Evolutionary conservation across 1,284 basidiomycete genomes (phyloP).

Genomic region (Quambalaria eucalypti): DNA sequence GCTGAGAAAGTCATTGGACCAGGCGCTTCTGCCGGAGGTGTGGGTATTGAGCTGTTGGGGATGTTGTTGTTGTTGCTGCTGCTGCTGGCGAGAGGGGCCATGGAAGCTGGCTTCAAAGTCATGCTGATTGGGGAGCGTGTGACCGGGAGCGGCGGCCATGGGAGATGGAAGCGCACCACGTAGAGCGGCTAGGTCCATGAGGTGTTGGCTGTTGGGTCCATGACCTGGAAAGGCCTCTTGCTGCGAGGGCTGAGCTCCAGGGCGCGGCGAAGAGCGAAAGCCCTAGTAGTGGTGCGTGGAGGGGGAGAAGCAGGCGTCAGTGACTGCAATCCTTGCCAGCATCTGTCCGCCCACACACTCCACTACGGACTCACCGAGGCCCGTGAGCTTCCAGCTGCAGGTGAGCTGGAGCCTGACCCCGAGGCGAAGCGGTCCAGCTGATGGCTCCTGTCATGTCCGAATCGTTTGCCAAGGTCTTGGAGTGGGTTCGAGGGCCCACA

Average conservation of each 20-base stretch:
- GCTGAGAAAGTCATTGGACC: neutral
- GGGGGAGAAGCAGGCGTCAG: neutral
- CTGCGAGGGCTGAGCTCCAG: neutral
- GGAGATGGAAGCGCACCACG: conserved; percentile 10
- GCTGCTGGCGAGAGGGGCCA: neutral
- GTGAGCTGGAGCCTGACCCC: too few relatives aligned
- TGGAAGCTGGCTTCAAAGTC: conserved; percentile 7
- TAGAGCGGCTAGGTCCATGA: conserved; percentile 6
- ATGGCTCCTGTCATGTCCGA: conserved; percentile 36
- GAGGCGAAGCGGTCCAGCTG: conserved; percentile 29
- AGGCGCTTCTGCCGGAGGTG: neutral
- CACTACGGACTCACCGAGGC: neutral
- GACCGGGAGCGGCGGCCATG: conserved; percentile 1
- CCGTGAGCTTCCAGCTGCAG: neutral
- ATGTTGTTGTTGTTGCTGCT: neutral
- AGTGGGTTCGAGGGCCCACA: conserved; percentile 45
- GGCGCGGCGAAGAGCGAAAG: neutral
- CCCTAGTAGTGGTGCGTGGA: neutral
- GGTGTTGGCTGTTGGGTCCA: neutral
- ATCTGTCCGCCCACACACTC: neutral
- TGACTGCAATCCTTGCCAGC: neutral
- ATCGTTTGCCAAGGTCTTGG: conserved; percentile 39
- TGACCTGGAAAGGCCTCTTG: conserved; percentile 1
- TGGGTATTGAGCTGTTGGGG: neutral
- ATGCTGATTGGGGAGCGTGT: neutral